Evolutionary conservation across 495 filamentous ascomycete species (phyloP), one percentile per base, ranked within the genome.

Genomic region (Hyaloscypha bicolor): DNA sequence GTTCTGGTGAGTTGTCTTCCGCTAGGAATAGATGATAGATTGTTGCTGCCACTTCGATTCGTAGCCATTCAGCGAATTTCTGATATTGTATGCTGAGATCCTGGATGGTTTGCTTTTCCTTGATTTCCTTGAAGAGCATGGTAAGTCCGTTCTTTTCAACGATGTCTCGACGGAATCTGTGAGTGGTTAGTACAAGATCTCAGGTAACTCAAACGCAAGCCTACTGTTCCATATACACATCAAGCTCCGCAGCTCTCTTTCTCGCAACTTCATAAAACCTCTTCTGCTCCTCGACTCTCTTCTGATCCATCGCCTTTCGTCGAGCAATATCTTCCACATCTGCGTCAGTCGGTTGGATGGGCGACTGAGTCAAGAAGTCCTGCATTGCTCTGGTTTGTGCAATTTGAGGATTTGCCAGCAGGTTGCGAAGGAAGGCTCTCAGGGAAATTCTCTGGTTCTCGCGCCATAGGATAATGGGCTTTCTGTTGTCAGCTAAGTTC

Each of bases 11-110:
- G 76, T 99, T 99, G 74, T 99, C 95, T 76, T 99, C 95, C 42
- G 95, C 95, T 51, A 99, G 85, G 84, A 99, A 99, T 35, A 99
- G 81, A 76, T 99, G 95, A 76, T 99, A 99, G 42, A 99, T 87
- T 16, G 95, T 97, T 29, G 95, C 95, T 8, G 95, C 95, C 52
- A 99, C 90, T 78, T 99, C 95, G 72, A 99, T 99, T 32, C 96
- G 89, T 58, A 98, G 81, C 95, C 95, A 99, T 77, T 99, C 95
- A 32, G 94, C 94, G 73, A 99, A 99, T 74, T 98, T 98, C 72
- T 95, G 91, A 76, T 98, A 99, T 75, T 98, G 93, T 32, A 95
- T 86, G 72, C 90, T 94, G 29, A 99, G 84, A 69, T 98, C 93
- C 68, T 87, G 85, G 57, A 99, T 92, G 19, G 83, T 91, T 51